phyloP scores from a whole-genome alignment of 805 yeast genomes.

The Kodamaea kakaduensis region DNA sequence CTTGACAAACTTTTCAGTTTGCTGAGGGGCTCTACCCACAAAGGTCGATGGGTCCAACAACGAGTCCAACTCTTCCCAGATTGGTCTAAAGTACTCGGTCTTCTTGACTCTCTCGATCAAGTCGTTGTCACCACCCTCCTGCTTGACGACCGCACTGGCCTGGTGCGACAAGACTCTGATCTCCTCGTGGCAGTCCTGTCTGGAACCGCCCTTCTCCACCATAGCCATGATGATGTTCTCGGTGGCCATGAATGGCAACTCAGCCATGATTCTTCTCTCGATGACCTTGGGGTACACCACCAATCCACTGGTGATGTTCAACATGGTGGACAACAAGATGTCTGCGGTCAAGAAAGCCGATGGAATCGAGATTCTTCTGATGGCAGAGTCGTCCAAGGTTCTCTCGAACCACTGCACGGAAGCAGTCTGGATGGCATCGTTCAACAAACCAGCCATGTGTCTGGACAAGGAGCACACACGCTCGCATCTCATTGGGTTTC shows the following conservation, averaged over 20 bases:
- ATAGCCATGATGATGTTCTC: slow-evolving; percentile 99
- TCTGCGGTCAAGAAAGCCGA: slow-evolving; percentile 96
- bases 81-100: slow-evolving; percentile 81
- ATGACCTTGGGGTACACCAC: slow-evolving; percentile 99
- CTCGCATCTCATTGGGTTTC: slow-evolving; percentile 99
- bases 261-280: slow-evolving; percentile 90
- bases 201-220: slow-evolving; percentile 96
- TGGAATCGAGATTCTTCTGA: slow-evolving; percentile 94
- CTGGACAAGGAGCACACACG: slow-evolving; percentile 98
- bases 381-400: slow-evolving; percentile 96
- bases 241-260: slow-evolving; percentile 99
- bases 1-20: slow-evolving; percentile 87
- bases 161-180: slow-evolving; percentile 95
- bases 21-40: slow-evolving; percentile 98
- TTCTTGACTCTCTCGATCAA: slow-evolving; percentile 80
- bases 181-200: slow-evolving; percentile 98
- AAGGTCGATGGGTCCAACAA: slow-evolving; percentile 90
- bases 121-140: slow-evolving; percentile 98
- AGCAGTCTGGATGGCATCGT: slow-evolving; percentile 93
- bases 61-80: slow-evolving; percentile 75
- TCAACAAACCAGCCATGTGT: slow-evolving; percentile 87
- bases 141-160: slow-evolving; percentile 96
- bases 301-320: slow-evolving; percentile 89
- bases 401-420: slow-evolving; percentile 99
- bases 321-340: slow-evolving; percentile 80